Conservation (phyloP, 768 basidiomycete species). For the Amanita pallidorosea region DNA sequence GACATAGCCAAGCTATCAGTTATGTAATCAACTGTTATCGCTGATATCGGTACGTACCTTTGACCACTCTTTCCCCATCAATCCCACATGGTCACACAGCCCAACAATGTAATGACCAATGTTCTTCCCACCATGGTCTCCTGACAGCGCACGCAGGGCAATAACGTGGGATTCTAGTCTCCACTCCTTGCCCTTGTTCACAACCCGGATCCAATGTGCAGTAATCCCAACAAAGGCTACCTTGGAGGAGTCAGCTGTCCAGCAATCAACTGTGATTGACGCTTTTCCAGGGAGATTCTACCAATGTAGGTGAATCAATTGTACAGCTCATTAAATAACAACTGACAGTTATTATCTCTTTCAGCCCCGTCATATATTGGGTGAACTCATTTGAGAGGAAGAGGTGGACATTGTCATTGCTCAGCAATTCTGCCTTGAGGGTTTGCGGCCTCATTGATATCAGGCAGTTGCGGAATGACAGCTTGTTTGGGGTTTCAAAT, state of each 20-base stretch:
- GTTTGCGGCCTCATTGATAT: slow-evolving; percentile 10
- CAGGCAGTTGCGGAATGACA: neutral
- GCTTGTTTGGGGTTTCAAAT: neutral
- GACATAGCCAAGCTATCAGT: too few relatives aligned
- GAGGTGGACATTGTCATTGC: slow-evolving; percentile 8
- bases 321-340: neutral
- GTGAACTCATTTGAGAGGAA: slow-evolving; percentile 6
- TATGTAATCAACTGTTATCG: too few relatives aligned
- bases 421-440: slow-evolving; percentile 6
- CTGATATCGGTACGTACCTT: slow-evolving; percentile 12
- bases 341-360: slow-evolving; percentile 7
- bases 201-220: slow-evolving; percentile 14
- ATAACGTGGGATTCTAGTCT: slow-evolving; percentile 12
- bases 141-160: slow-evolving; percentile 12
- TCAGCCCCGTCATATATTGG: neutral
- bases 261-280: slow-evolving; percentile 9
- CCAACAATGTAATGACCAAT: slow-evolving; percentile 15
- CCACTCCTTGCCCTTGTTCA: slow-evolving; percentile 13
- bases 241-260: slow-evolving; percentile 13
- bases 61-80: slow-evolving; percentile 6
- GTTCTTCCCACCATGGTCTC: slow-evolving; percentile 15
- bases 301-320: neutral
- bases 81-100: slow-evolving; percentile 13
- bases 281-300: slow-evolving; percentile 8
- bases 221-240: slow-evolving; percentile 13